Evolutionary conservation across 2,329 filamentous ascomycete genomes (phyloP).

Genomic region (Parastagonospora avenae): DNA sequence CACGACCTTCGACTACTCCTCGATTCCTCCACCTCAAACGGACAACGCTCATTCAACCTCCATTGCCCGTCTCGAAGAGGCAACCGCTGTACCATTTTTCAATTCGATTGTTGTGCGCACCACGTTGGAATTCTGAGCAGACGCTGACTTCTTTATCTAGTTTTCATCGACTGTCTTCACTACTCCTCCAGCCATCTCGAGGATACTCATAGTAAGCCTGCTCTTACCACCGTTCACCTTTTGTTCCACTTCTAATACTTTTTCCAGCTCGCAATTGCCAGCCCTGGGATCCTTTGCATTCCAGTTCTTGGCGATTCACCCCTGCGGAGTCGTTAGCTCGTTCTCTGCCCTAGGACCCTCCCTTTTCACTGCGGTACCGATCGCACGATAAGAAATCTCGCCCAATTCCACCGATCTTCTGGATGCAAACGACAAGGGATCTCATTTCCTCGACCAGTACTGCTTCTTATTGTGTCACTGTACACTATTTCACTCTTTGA

Average conservation of each 20-base stretch:
- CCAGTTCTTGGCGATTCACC: slow-evolving; percentile 49
- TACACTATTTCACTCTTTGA: slow-evolving; percentile 47
- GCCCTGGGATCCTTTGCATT: slow-evolving; percentile 49
- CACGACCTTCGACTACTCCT: neutral
- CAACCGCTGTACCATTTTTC: neutral
- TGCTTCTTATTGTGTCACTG: slow-evolving; percentile 40
- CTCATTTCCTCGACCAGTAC: slow-evolving; percentile 38
- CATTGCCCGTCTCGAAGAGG: neutral
- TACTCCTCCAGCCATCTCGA: slow-evolving; percentile 23
- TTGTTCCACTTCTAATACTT: slow-evolving; percentile 29
- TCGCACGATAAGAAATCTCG: slow-evolving; percentile 41
- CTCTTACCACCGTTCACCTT: neutral
- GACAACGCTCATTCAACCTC: neutral
- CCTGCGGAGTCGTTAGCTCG: slow-evolving; percentile 60
- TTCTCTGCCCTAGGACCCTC: slow-evolving; percentile 52
- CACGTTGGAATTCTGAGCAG: neutral
- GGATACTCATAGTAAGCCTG: slow-evolving; percentile 28
- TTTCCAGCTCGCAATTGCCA: slow-evolving; percentile 43
- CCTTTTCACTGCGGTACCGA: slow-evolving; percentile 40
- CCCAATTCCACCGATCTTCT: slow-evolving; percentile 47
- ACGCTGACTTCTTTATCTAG: slow-evolving; percentile 9
- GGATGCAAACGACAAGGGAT: slow-evolving; percentile 53
- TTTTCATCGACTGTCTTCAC: slow-evolving; percentile 16
- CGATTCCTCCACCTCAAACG: neutral
- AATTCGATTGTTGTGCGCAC: neutral